phyloP scores from a whole-genome alignment of 2,329 filamentous ascomycete species.

The Dryadomyces quercivorus region DNA sequence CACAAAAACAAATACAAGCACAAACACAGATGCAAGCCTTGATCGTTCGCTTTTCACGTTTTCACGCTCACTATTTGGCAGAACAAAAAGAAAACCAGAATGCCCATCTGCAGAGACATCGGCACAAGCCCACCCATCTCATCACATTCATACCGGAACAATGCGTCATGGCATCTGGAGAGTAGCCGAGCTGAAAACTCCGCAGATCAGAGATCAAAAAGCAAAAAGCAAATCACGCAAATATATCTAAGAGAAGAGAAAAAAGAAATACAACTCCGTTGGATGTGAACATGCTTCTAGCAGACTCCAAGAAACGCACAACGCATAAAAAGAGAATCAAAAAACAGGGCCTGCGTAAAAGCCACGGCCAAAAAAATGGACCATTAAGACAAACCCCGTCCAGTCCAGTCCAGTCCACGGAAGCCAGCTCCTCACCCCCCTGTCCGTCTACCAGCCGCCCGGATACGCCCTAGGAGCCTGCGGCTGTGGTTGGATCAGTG shows the following conservation, averaged over 20 bases:
- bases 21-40: too few species aligned
- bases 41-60: neutral
- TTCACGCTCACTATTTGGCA: neutral
- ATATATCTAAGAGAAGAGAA: neutral
- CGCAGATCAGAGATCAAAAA: neutral
- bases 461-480: slow-evolving; percentile 6
- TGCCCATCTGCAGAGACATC: neutral
- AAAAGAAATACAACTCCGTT: neutral
- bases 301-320: neutral
- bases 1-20: too few species aligned
- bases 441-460: slow-evolving; percentile 8
- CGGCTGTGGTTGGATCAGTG: slow-evolving; percentile 10
- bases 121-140: neutral
- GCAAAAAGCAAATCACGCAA: neutral
- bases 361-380: neutral
- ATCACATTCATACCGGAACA: neutral
- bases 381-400: slow-evolving; percentile 8
- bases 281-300: neutral
- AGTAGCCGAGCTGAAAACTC: too few species aligned
- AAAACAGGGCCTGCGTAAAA: neutral
- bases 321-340: neutral
- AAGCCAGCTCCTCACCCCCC: too few species aligned
- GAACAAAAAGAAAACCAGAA: neutral
- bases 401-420: slow-evolving; percentile 8
- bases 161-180: neutral